Conservation (phyloP, 352 stramenopile genomes). For the Phytophthora syringae region DNA sequence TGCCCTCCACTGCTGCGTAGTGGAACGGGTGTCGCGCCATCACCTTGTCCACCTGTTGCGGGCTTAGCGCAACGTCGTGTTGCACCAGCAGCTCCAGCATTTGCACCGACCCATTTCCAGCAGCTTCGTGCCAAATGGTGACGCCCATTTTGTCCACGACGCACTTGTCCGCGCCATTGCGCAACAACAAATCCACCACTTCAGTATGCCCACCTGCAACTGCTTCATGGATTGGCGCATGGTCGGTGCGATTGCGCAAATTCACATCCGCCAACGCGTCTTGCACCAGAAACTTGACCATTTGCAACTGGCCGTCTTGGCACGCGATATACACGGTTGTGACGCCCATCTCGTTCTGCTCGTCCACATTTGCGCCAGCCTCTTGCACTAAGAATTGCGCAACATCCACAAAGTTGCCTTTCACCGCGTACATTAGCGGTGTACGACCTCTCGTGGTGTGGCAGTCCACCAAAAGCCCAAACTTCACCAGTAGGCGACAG, state of each 20-base stretch:
- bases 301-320: constrained; percentile 57
- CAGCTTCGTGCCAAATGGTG: constrained; percentile 82
- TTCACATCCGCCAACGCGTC: constrained; percentile 63
- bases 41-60: constrained; percentile 76
- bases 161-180: constrained; percentile 66
- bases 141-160: constrained; percentile 81
- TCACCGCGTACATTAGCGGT: constrained; percentile 80
- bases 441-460: constrained; percentile 81
- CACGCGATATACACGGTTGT: constrained; percentile 75
- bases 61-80: constrained; percentile 56
- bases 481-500: constrained; percentile 58
- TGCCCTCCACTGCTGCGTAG: constrained; percentile 79
- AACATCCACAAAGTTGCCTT: constrained; percentile 62
- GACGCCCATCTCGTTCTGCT: constrained; percentile 84
- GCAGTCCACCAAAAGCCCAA: constrained; percentile 72
- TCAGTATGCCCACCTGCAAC: constrained; percentile 58
- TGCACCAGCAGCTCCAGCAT: constrained; percentile 67
- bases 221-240: constrained; percentile 72
- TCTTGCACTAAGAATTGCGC: constrained; percentile 52
- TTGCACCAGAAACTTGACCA: constrained; percentile 53
- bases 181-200: constrained; percentile 58
- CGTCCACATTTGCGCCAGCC: constrained; percentile 62
- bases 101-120: constrained; percentile 60
- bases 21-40: constrained; percentile 86
- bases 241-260: constrained; percentile 63